Percentiles rank a stretch among this genome's conserved stretches.
These are phyloP conservation scores for Astraeus odoratus DNA, from an alignment of 768 basidiomycete genomes.

Conservation along the genomic window DNA sequence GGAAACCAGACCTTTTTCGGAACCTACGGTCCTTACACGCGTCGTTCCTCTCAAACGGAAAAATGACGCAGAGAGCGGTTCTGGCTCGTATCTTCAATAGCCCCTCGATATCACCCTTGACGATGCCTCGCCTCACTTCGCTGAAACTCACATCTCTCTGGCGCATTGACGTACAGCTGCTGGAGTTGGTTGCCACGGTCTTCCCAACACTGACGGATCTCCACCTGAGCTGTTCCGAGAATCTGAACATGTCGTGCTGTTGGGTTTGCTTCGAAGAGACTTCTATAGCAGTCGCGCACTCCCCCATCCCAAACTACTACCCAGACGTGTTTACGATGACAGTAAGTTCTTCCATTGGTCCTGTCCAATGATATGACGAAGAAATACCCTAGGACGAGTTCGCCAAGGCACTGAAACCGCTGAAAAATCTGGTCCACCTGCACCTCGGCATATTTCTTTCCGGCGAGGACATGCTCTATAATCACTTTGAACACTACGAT, in stretches of 20 bases:
- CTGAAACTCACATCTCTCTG: slow-evolving; percentile 51
- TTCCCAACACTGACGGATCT: slow-evolving; percentile 44
- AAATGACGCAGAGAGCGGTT: slow-evolving; percentile 37
- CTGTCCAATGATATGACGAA: not conserved
- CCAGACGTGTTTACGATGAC: slow-evolving; percentile 37
- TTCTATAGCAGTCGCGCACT: slow-evolving; percentile 46
- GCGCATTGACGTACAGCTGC: slow-evolving; percentile 44
- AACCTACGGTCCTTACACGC: slow-evolving; percentile 34
- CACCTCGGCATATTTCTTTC: slow-evolving; percentile 63
- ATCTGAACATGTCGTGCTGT: slow-evolving; percentile 53
- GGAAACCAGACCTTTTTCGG: slow-evolving; percentile 25
- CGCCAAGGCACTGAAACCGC: slow-evolving; percentile 36
- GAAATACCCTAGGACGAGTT: slow-evolving; percentile 32
- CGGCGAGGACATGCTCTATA: slow-evolving; percentile 39
- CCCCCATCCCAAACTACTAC: slow-evolving; percentile 53
- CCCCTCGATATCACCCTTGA: slow-evolving; percentile 20
- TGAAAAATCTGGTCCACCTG: slow-evolving; percentile 42
- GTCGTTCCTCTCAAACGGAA: slow-evolving; percentile 36
- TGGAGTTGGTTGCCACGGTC: slow-evolving; percentile 37
- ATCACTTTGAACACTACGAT: slow-evolving; percentile 32
- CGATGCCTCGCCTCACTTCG: slow-evolving; percentile 33
- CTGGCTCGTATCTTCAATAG: slow-evolving; percentile 27
- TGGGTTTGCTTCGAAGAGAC: slow-evolving; percentile 62
- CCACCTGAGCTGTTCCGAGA: slow-evolving; percentile 52
- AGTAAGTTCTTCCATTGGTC: slow-evolving; percentile 34